Evolutionary conservation across 1,139 yeast species (phyloP), one percentile per base, ranked within the genome.

Genomic region (Hansenula sp.): DNA sequence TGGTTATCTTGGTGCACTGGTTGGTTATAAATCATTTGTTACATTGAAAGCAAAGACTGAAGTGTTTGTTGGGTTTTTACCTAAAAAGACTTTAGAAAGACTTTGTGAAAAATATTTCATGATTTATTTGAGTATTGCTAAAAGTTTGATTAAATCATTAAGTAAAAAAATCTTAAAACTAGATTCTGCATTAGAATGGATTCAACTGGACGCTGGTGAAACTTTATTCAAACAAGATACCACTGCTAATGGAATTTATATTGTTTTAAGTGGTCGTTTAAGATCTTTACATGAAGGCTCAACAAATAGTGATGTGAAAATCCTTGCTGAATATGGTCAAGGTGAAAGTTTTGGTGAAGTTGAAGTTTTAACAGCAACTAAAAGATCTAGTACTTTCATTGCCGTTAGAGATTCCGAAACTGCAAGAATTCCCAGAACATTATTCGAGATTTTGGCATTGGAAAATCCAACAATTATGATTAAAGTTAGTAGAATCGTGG

Each of bases 301-400:
- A 30, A 42, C 33, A 4, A 52, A 55, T 2, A 53, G 53, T n/a
- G 67, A 65, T 3, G 61, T 61, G n/a, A 61, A 62, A 15, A 73
- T 81, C 0, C 54, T 84, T 17, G 88, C 87, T 3, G 99, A 93
- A 59, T 83, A 81, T 58, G 96, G 97, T 0, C 96, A 90, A 61
- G 98, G 98, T 4, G 94, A 88, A 54, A 86, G 96, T 42, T 78
- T 93, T 49, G 99, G 99, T 4, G 99, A 93, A 63, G 84, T 93
- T 13, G 99, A 93, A 61, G 97, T 93, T 3, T 71, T 93, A 49
- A 90, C 98, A 0, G 93, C 94, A 10, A 79, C 86, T 4, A 72
- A 81, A 51, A 77, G 97, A 59, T 72, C 83, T 1, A 74, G 78
- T 31, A 81, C 96, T 0, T 74, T 90, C 40, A 81, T 90, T 34